Evolutionary conservation across 805 yeast genomes (phyloP), one percentile per base, ranked within the genome.

Genomic region (Teunomyces pallodes): DNA sequence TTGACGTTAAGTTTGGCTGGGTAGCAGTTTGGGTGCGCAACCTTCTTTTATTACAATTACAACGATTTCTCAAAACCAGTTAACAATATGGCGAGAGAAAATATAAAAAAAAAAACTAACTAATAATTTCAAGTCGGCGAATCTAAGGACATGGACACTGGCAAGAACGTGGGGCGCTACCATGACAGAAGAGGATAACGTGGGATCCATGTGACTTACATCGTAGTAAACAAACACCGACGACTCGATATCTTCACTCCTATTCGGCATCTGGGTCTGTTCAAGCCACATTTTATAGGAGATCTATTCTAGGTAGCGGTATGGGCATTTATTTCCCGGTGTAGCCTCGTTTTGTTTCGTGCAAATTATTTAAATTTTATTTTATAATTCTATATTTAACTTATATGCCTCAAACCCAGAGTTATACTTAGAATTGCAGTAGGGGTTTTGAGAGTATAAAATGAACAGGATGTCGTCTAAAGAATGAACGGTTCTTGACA

Each of bases 111-210:
- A 20, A 20, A 20, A 20, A 6, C 3, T 16, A 16, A 16, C 17
- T 16, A 4, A 20, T 20, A 20, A 7, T 32, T 13, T 13, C 9
- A 13, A 13, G 35, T 32, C 35, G 17, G 17, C 17, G 17, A 32
- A 32, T 13, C 35, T 32, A 13, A 16, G 41, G 29, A 38, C 41
- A 38, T 24, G 41, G 27, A 26, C 41, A 24, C 41, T 38, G 41
- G 41, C 16, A 13, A 29, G 30, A 38, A 38, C 41, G 41, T 38
- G 41, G 41, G 41, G 41, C 41, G 41, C 27, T 38, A 38, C 16
- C 41, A 3, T 9, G 41, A n/a, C 41, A 13, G 24, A 20, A 20
- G 24, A 20, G 24, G 6, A 20, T 20, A 20, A 20, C 24, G 24
- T 20, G 24, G 24, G 24, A 20, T 20, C 6, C 24, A 20, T 4